Base-by-base conservation (phyloP, 2,329 filamentous ascomycete genomes). In the Polytolypa hystricis region DNA sequence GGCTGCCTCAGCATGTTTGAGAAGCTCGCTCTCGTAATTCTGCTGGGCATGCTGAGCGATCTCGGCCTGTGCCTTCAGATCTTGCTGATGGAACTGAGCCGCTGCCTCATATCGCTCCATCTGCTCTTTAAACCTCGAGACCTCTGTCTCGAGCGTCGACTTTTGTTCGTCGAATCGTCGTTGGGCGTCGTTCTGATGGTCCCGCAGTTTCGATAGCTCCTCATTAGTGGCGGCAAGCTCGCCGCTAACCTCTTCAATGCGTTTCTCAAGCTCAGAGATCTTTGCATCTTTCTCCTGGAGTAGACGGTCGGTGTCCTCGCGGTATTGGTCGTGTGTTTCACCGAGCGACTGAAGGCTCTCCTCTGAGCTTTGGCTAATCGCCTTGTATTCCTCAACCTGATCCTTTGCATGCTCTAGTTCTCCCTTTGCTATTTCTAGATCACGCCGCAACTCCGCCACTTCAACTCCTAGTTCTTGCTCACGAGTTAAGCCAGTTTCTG, bases 1-100 rank as follows among this genome's bases (percentile, higher is more conserved):
- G 9, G 89, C 84, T n/a, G 89, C 91, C 47, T 95, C 85, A 2
- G 87, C 89, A 60, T 98, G 91, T 64, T 91, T 95, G 51, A 94
- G 74, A 8, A 98, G 71, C 57, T 98, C 91, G 44, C 79, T 79
- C 58, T 98, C 93, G 54, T 98, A 98, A 48, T 91, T 87, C 54
- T 93, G 81, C 56, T 98, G 91, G 3, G 91, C 86, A 57, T 85
- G 83, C 36, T 85, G 79, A 2, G 91, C 86, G 51, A 98, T 96
- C 30, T 93, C 83, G 18, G 89, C 87, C 58, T 98, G 91, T 0
- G 84, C 80, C 43, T 91, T 87, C 28, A 96, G 74, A 50, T 96
- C 87, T 50, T 93, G 82, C 54, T 93, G 84, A 54, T 94, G 83
- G 54, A 82, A 85, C 46, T 84, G 79, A 20, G 84, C 79, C 33